Conservation (phyloP, 1,284 basidiomycete genomes). For the Thecaphora thlaspeos region DNA sequence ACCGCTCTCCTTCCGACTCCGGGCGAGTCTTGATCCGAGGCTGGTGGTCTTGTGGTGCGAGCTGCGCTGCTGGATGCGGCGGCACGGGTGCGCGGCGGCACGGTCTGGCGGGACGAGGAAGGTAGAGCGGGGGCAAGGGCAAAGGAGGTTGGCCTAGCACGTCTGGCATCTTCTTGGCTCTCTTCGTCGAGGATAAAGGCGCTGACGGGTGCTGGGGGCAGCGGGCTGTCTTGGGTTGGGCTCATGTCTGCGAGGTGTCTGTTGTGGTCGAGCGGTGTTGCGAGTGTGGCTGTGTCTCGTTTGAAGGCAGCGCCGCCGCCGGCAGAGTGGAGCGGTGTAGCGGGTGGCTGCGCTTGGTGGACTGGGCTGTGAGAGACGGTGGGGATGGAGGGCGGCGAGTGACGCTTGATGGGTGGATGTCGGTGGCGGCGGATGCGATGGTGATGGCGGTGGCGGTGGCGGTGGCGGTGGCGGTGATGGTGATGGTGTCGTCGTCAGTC, state of each 20-base stretch:
- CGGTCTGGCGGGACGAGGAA: background rate
- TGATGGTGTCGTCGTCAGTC: too few species aligned
- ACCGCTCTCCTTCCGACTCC: conserved; percentile 22
- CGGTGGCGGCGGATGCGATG: too few species aligned
- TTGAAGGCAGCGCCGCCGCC: background rate
- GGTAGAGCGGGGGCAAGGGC: background rate
- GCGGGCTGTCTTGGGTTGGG: conserved; percentile 25
- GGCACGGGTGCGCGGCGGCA: conserved; percentile 1
- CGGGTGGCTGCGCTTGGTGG: too few species aligned
- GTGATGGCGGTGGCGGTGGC: too few species aligned
- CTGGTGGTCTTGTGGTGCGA: conserved; percentile 13
- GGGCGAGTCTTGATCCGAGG: conserved; percentile 32
- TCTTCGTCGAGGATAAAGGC: conserved; percentile 32
- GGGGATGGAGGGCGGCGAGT: too few species aligned
- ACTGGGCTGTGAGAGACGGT: too few species aligned
- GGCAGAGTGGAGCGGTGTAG: conserved; percentile 4
- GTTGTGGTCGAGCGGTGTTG: too few species aligned
- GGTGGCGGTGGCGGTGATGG: too few species aligned
- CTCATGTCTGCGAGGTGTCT: background rate
- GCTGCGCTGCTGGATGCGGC: conserved; percentile 16
- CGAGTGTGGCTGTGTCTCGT: too few species aligned
- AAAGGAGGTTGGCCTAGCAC: conserved; percentile 1
- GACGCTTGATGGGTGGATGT: too few species aligned
- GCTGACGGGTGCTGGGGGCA: conserved; percentile 35
- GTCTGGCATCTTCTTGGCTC: conserved; percentile 9